These are phyloP conservation scores for Lobosporangium transversale DNA, from an alignment of 192 early-diverging fungal genomes.

Conservation along the genomic window DNA sequence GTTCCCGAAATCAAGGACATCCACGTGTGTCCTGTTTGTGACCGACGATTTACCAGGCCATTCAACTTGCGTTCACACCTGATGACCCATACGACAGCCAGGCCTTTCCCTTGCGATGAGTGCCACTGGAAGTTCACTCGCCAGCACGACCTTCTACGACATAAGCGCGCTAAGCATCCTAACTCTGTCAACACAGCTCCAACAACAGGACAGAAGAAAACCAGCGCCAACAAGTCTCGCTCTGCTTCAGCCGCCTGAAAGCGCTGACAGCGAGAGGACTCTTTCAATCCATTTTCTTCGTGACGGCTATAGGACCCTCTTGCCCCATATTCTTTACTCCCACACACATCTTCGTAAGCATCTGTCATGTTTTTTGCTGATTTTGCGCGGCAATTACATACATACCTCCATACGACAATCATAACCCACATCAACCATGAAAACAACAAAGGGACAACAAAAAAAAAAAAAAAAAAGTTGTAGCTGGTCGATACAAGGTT, in stretches of 20 bases:
- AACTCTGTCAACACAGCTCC: background rate
- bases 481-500: background rate
- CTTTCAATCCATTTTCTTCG: background rate
- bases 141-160: conserved; percentile 92
- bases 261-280: background rate
- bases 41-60: conserved; percentile 68
- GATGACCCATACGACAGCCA: conserved; percentile 77
- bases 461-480: background rate
- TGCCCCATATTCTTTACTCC: background rate
- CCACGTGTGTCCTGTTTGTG: conserved; percentile 47
- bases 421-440: background rate
- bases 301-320: background rate
- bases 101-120: conserved; percentile 75
- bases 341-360: background rate
- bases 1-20: conserved; percentile 43
- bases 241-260: conserved; percentile 1
- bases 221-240: background rate
- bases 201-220: conserved; percentile 4
- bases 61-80: conserved; percentile 84
- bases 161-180: conserved; percentile 58
- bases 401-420: background rate
- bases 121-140: conserved; percentile 86
- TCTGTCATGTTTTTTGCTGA: no score
- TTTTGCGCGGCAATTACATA: no score
- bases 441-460: background rate